A percentile compares a stretch with the other conserved stretches of the same genome.
Evolutionary conservation across 129 eudicot species (phyloP).

Genomic region (Centrapalus pauciflorus): DNA sequence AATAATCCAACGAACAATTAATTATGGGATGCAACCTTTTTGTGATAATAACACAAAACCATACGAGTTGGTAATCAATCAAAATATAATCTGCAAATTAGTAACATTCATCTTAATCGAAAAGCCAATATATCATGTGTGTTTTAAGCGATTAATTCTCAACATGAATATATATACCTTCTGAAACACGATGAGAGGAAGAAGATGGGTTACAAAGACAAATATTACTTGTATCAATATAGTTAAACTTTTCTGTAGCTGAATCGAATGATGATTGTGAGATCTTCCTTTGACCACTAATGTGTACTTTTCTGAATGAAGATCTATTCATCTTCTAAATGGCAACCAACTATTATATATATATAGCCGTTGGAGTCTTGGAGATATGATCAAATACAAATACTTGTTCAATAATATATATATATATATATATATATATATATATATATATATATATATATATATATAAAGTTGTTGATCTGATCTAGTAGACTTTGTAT

Average conservation of each 20-base stretch:
- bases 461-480: too few species aligned
- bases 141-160: neutral
- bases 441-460: too few species aligned
- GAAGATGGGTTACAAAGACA: neutral
- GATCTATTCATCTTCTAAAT: constrained; percentile 2
- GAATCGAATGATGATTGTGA: neutral
- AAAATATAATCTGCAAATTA: neutral
- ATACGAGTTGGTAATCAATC: neutral
- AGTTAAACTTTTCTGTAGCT: neutral
- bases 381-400: neutral
- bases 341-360: neutral
- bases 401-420: too few species aligned
- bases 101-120: too few species aligned
- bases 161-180: constrained; percentile 15
- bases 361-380: too few species aligned
- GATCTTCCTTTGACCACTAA: neutral
- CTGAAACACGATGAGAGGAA: neutral
- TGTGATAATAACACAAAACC: too few species aligned
- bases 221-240: neutral
- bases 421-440: too few species aligned
- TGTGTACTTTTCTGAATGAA: neutral
- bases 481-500: too few species aligned
- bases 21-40: too few species aligned
- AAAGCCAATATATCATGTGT: neutral
- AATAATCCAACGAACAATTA: too few species aligned